phyloP scores from a whole-genome alignment of 305 asterid genomes.

The Caryopteris hybrid region DNA sequence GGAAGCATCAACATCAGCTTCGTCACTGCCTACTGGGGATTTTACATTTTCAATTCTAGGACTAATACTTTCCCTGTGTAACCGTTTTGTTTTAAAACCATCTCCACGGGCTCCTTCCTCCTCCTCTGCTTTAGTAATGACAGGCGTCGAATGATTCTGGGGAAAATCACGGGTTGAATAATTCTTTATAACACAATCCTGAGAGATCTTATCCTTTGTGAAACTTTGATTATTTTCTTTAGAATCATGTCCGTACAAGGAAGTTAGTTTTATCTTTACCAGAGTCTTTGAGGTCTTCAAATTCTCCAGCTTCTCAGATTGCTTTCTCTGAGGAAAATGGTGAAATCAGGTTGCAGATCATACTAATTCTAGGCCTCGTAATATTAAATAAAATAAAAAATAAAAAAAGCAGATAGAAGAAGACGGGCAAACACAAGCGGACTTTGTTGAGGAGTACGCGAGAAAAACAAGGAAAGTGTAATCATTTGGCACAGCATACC shows the following conservation, averaged over 20 bases:
- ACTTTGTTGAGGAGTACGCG: background rate
- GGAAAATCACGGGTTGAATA: slow-evolving; percentile 27
- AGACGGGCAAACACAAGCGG: slow-evolving; percentile 5
- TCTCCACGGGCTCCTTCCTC: slow-evolving; percentile 42
- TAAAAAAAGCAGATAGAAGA: background rate
- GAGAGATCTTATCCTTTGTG: slow-evolving; percentile 35
- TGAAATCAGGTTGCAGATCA: slow-evolving; percentile 7
- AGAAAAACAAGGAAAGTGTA: background rate
- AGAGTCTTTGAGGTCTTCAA: slow-evolving; percentile 39
- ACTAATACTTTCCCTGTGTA: slow-evolving; percentile 47
- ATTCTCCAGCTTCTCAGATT: slow-evolving; percentile 38
- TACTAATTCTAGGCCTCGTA: background rate
- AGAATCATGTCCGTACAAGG: slow-evolving; percentile 50
- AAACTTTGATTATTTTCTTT: slow-evolving; percentile 33
- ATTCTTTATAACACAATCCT: slow-evolving; percentile 42
- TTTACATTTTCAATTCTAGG: slow-evolving; percentile 49
- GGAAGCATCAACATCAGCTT: slow-evolving; percentile 50
- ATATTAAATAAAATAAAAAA: no score
- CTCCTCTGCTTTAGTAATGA: slow-evolving; percentile 37
- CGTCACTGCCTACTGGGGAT: slow-evolving; percentile 61
- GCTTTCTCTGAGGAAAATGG: slow-evolving; percentile 41
- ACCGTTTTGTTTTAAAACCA: slow-evolving; percentile 51
- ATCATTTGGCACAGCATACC: slow-evolving; percentile 36
- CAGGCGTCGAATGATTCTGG: slow-evolving; percentile 24
- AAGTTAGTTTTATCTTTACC: slow-evolving; percentile 56